These are phyloP conservation scores for Stemphylium lycopersici DNA, from an alignment of 2,329 filamentous ascomycete species.

Conservation along the genomic window DNA sequence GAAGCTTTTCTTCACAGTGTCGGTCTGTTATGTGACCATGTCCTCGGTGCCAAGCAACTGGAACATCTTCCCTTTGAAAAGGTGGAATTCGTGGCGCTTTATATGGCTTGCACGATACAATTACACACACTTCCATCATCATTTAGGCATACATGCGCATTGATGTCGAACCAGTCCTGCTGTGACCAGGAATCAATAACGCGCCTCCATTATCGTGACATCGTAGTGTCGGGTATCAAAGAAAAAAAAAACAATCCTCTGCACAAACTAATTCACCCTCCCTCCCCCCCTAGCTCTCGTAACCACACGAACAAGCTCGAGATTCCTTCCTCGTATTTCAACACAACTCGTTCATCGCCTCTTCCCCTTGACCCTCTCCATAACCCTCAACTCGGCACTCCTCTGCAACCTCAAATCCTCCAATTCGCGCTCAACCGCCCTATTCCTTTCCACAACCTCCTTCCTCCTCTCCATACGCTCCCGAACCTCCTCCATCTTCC, in stretches of 20 bases:
- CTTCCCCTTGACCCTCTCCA: constrained; percentile 49
- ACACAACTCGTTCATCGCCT: constrained; percentile 24
- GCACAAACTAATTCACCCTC: not conserved
- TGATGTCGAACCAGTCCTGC: not conserved
- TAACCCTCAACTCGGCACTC: constrained; percentile 53
- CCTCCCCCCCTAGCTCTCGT: not conserved
- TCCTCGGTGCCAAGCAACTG: too few relatives aligned
- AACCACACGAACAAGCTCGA: not conserved
- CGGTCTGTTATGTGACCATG: too few relatives aligned
- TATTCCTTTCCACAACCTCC: constrained; percentile 50
- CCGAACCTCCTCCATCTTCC: constrained; percentile 46
- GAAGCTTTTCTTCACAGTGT: too few relatives aligned
- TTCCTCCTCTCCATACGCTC: constrained; percentile 49
- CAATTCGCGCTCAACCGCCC: constrained; percentile 52
- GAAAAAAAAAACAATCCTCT: not conserved
- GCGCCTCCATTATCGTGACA: constrained; percentile 9
- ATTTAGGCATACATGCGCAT: not conserved
- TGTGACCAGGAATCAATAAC: not conserved
- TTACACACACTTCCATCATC: too few relatives aligned
- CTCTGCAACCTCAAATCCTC: constrained; percentile 53
- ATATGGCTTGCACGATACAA: too few relatives aligned
- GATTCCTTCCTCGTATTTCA: not conserved
- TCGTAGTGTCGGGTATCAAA: constrained; percentile 16
- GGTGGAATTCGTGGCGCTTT: too few relatives aligned
- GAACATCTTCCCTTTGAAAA: too few relatives aligned